Conservation (phyloP, 2,329 filamentous ascomycete species). For the Camptophora hylomeconis region DNA sequence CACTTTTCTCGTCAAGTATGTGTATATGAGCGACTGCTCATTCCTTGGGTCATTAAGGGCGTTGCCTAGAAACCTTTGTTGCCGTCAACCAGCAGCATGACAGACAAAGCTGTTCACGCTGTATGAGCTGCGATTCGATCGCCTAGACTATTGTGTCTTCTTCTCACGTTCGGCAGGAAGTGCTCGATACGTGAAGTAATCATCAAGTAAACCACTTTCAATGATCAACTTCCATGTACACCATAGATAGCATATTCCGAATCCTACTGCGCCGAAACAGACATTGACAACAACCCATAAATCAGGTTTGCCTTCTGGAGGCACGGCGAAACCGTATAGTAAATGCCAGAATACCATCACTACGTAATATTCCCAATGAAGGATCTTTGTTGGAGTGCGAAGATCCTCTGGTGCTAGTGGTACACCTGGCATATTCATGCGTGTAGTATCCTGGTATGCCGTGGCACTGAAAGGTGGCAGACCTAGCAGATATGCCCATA, state of each 20-base stretch:
- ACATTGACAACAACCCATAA: conserved; percentile 91
- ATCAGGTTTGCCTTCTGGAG: conserved; percentile 72
- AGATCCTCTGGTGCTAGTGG: conserved; percentile 13
- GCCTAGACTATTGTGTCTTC: too few species aligned
- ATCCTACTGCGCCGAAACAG: conserved; percentile 71
- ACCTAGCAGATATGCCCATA: conserved; percentile 87
- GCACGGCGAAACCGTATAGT: conserved; percentile 51
- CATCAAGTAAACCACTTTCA: conserved; percentile 15
- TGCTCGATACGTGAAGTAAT: conserved; percentile 8
- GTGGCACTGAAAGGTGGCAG: conserved; percentile 52
- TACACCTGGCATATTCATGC: conserved; percentile 13
- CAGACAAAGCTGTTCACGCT: too few species aligned
- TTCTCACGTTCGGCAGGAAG: too few species aligned
- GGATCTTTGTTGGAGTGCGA: conserved; percentile 39
- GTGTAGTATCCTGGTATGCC: conserved; percentile 14
- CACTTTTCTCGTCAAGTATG: too few species aligned
- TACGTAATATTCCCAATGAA: conserved; percentile 66
- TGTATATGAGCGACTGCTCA: too few species aligned
- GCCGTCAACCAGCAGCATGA: too few species aligned
- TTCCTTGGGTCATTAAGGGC: too few species aligned
- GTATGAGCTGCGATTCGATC: too few species aligned
- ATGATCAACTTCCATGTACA: conserved; percentile 54
- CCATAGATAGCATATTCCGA: conserved; percentile 82
- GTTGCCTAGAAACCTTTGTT: too few species aligned
- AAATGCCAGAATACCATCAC: conserved; percentile 74